These are phyloP conservation scores for Talaromyces sp. DNA, from an alignment of 2,329 filamentous ascomycete species.

Conservation along the genomic window DNA sequence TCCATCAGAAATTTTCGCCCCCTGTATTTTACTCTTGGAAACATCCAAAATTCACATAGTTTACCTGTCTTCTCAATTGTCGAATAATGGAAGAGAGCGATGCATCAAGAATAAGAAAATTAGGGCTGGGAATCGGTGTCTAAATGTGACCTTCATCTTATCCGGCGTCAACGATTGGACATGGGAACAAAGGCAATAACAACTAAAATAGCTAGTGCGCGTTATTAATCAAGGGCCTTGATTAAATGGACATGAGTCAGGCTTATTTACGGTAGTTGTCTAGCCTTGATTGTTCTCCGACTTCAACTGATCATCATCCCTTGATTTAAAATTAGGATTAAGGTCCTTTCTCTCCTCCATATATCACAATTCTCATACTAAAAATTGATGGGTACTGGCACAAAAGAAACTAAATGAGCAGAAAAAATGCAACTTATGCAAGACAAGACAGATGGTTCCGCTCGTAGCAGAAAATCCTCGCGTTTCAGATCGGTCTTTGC, in stretches of 20 bases:
- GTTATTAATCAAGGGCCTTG: background rate
- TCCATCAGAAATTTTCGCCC: background rate
- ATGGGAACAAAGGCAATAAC: background rate
- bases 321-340: too few species aligned
- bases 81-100: background rate
- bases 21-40: background rate
- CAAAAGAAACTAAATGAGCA: background rate
- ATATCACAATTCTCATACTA: background rate
- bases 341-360: background rate
- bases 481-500: background rate
- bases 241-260: background rate
- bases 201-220: background rate
- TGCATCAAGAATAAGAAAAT: background rate
- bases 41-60: background rate
- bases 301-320: background rate
- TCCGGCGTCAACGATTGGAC: background rate
- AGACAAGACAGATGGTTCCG: background rate
- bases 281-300: background rate
- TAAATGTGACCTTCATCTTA: background rate
- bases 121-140: background rate
- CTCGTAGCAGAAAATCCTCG: background rate
- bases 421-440: background rate
- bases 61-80: background rate
- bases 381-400: background rate
- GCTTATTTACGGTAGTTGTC: background rate